Evolutionary conservation across 1,284 basidiomycete genomes (phyloP), one percentile per base, ranked within the genome.

Genomic region (Leucoagaricus sp.): DNA sequence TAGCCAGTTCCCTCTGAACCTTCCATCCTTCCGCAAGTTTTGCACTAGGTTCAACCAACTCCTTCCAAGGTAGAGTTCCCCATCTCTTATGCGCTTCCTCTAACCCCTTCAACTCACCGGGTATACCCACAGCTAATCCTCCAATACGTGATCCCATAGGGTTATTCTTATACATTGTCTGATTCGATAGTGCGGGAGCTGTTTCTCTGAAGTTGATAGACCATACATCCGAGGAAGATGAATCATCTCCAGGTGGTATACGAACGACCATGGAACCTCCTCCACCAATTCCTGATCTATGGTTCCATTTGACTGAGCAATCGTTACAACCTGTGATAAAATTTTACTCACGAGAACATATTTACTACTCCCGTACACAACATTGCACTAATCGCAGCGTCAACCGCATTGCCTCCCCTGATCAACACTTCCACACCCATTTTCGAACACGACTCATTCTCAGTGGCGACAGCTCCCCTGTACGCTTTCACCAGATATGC

Each of bases 201-300:
- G 85, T 89, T 72, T 98, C 96, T 45, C 96, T 83, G 69, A 94
- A 98, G 74, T 97, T 92, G 55, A 98, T 81, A 2, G 85, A 85
- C 69, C 81, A 89, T 47, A 89, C 87, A 60, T 86, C 76, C 26
- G 87, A 88, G n/a, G n/a, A n/a, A n/a, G n/a, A n/a, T n/a, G n/a
- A n/a, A n/a, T n/a, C n/a, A n/a, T n/a, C n/a, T 4, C 67, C 61
- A 6, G 83, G 79, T 5, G 94, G 92, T 7, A 95, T 76, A 19
- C 93, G 87, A 42, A 98, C 81, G 29, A 89, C 87, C 87, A 96
- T 93, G 68, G 96, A 95, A 0, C 95, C 95, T 26, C 94, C 95
- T 1, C 94, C 94, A 19, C 93, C 94, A 49, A 97, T 91, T 2
- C 94, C 89, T 13, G 89, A 88, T 4, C 90, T 91, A 42, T 10